A percentile compares a stretch with the other conserved stretches of the same genome.
Conservation (phyloP, 306 rosid species). For the Quercus rubra region DNA sequence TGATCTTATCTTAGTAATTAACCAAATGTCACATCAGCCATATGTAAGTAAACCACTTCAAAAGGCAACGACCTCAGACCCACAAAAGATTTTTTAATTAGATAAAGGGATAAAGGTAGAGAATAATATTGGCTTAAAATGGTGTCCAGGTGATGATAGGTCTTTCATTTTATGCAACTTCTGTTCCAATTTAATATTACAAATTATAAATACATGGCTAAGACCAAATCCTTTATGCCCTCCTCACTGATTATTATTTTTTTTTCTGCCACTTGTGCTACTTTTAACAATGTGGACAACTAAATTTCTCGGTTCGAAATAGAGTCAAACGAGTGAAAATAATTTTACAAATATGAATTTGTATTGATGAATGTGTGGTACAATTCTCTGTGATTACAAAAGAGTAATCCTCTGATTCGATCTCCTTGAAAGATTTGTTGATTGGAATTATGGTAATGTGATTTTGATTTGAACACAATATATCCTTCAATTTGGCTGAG, state of each 20-base stretch:
- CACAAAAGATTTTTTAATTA: not conserved
- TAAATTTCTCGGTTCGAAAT: too few species aligned
- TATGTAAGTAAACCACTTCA: not conserved
- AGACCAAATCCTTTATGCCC: not conserved
- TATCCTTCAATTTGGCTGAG: too few species aligned
- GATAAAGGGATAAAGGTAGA: not conserved
- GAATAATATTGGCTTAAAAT: not conserved
- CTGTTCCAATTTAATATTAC: not conserved
- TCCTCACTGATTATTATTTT: not conserved
- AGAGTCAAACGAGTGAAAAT: too few species aligned
- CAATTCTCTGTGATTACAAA: too few species aligned
- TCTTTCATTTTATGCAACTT: not conserved
- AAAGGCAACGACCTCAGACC: not conserved
- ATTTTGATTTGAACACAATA: too few species aligned
- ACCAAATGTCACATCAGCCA: not conserved
- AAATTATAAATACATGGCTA: not conserved
- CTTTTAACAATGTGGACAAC: not conserved
- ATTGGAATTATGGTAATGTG: too few species aligned
- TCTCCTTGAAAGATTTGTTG: too few species aligned
- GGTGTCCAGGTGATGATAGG: not conserved
- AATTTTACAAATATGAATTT: too few species aligned
- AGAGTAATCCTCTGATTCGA: too few species aligned
- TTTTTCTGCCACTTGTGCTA: not conserved
- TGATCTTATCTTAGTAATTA: too few species aligned
- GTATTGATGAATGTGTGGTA: too few species aligned